These are phyloP conservation scores for Aegilops speltoides DNA, from an alignment of 176 grass and related monocot genomes.

Conservation along the genomic window DNA sequence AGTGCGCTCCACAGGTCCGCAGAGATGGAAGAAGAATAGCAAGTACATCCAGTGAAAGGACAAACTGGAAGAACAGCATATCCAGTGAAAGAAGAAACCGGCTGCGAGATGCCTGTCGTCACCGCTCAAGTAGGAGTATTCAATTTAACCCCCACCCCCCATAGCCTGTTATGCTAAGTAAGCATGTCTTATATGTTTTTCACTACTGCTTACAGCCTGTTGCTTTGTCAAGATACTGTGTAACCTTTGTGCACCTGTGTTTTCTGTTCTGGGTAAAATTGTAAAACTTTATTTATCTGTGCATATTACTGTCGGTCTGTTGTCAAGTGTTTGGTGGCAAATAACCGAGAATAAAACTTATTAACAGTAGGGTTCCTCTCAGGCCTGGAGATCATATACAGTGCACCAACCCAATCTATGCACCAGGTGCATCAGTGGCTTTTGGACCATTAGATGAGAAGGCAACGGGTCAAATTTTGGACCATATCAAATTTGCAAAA, in stretches of 20 bases:
- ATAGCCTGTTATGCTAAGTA: slow-evolving; percentile 30
- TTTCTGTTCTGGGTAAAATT: slow-evolving; percentile 16
- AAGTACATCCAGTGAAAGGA: slow-evolving; percentile 10
- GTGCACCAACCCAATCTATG: no score
- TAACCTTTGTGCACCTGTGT: slow-evolving; percentile 37
- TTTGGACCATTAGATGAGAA: no score
- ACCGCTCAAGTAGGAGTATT: slow-evolving; percentile 42
- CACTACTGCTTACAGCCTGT: slow-evolving; percentile 15
- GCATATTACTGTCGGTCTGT: slow-evolving; percentile 41
- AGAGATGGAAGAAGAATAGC: not conserved
- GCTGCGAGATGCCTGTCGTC: not conserved
- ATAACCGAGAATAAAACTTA: slow-evolving; percentile 1
- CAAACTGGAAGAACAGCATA: slow-evolving; percentile 22
- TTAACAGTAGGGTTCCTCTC: not conserved
- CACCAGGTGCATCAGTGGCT: no score
- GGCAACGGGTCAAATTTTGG: no score
- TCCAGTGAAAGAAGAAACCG: slow-evolving; percentile 21
- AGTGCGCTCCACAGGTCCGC: not conserved
- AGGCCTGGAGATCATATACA: no score
- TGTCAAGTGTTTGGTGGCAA: not conserved
- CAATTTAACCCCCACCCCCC: slow-evolving; percentile 37
- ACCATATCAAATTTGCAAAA: no score
- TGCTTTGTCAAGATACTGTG: slow-evolving; percentile 37
- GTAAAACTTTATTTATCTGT: slow-evolving; percentile 47
- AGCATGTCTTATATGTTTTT: slow-evolving; percentile 33